Conservation (phyloP, 495 filamentous ascomycete genomes). For the Daldinia childiae region DNA sequence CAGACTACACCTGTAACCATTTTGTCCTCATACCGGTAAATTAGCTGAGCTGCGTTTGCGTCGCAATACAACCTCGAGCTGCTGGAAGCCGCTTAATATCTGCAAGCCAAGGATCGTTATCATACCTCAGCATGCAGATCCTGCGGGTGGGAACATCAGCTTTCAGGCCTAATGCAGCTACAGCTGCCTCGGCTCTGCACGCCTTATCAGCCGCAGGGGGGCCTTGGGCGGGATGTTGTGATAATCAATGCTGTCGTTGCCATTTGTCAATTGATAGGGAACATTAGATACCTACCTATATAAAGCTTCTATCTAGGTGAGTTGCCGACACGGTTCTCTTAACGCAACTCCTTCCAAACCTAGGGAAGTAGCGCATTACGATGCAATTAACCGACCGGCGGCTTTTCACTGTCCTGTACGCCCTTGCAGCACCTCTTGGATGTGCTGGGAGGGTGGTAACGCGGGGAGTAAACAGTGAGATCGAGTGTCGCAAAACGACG, state of each 20-base stretch:
- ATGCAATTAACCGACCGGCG: constrained; percentile 30
- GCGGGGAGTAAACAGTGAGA: constrained; percentile 1
- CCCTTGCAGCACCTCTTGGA: constrained; percentile 23
- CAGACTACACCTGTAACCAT: background rate
- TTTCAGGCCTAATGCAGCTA: background rate
- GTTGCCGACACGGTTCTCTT: too few species aligned
- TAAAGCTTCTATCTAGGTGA: too few species aligned
- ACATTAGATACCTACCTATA: background rate
- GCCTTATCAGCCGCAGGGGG: constrained; percentile 7
- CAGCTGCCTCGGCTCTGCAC: background rate
- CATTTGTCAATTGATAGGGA: background rate
- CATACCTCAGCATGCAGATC: constrained; percentile 15
- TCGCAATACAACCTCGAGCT: constrained; percentile 10
- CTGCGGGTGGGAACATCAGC: constrained; percentile 8
- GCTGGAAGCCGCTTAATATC: constrained; percentile 29
- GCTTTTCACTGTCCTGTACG: constrained; percentile 27
- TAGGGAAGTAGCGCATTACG: background rate
- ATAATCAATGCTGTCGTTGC: background rate
- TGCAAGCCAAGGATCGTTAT: constrained; percentile 9
- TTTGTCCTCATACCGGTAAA: background rate
- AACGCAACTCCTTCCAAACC: too few species aligned
- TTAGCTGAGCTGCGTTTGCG: background rate
- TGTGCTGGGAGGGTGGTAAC: constrained; percentile 9
- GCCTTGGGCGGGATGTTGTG: background rate
- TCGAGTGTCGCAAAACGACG: constrained; percentile 49